Evolutionary conservation across 345 rosid genomes (phyloP).

Genomic region (Dimocarpus longan): DNA sequence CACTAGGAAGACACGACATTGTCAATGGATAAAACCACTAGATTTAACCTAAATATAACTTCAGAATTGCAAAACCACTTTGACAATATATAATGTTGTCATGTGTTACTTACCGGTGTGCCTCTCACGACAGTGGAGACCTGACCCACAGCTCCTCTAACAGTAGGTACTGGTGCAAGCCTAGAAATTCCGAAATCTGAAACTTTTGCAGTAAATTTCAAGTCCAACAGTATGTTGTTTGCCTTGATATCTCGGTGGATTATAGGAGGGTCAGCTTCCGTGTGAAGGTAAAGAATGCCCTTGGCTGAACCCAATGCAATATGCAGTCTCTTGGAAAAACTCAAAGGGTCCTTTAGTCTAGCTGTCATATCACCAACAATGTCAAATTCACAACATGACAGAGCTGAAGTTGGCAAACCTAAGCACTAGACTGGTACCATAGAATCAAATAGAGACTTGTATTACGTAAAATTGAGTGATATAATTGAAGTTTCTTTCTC

Average conservation of each 20-base stretch:
- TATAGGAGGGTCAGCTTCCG: slow-evolving; percentile 59
- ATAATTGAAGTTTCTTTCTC: too few species aligned
- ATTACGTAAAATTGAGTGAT: not conserved
- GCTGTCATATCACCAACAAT: slow-evolving; percentile 27
- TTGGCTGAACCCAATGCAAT: slow-evolving; percentile 53
- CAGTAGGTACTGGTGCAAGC: slow-evolving; percentile 41
- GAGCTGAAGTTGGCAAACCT: not conserved
- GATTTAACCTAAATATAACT: too few species aligned
- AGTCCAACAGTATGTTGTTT: slow-evolving; percentile 53
- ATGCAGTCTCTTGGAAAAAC: slow-evolving; percentile 33
- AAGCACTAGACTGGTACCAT: not conserved
- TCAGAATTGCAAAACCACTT: too few species aligned
- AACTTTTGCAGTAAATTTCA: slow-evolving; percentile 50
- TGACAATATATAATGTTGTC: not conserved
- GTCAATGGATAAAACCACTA: too few species aligned
- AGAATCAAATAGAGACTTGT: too few species aligned
- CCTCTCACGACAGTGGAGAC: slow-evolving; percentile 52
- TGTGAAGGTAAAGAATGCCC: slow-evolving; percentile 56
- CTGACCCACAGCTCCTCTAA: slow-evolving; percentile 37
- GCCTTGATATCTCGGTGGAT: slow-evolving; percentile 57
- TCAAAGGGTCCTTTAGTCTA: slow-evolving; percentile 29
- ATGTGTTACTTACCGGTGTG: slow-evolving; percentile 38
- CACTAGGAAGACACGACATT: too few species aligned
- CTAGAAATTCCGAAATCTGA: slow-evolving; percentile 62
- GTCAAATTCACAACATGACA: slow-evolving; percentile 3